Base-by-base conservation (phyloP, 2,329 filamentous ascomycete genomes). In the Pseudocercospora fuligena region DNA sequence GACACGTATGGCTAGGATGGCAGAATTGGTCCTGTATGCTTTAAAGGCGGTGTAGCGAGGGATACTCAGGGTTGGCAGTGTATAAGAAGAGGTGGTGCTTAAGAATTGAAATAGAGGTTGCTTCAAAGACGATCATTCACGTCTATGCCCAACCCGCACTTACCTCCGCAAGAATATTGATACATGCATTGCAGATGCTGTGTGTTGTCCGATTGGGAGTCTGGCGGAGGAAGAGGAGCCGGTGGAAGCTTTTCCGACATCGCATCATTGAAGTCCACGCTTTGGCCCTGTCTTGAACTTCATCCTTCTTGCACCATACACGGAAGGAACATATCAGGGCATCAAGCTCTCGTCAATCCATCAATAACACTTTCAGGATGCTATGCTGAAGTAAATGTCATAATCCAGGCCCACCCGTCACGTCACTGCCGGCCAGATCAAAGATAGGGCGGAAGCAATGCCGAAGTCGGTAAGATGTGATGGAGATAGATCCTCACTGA, bases 381-480 rank as follows among this genome's bases (percentile, higher is more conserved):
- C 40, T 43, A 8, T 19, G 40, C 40, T 43, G 16, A 19, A 8
- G 5, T 6, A n/a, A 3, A 19, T 19, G 40, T 43, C 40, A 19
- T 19, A 2, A 8, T 19, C 5, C 14, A n/a, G 5, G n/a, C 16
- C 40, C 40, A 16, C 40, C 5, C 14, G 5, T 19, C 40, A 23
- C 9, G 1, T 51, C 59, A 33, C 51, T 14, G 31, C 49, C 58
- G 31, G 51, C 21, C 5, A 36, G 61, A 27, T 56, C 27, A 58
- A 58, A n/a, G 19, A 53, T 49, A 61, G 61, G 54, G 43, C 54
- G 61, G 29, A 36, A 19, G 31, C 56, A 47, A 33, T 61, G 57
- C 63, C 63, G 63, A 64, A 53, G 27, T 64, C 62, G 62, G 53
- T 60, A 46, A 21, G 58, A 27, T 31, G 40, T 27, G 23, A 23